These are phyloP conservation scores for Ambrosiella xylebori DNA, from an alignment of 2,329 filamentous ascomycete genomes.

Conservation along the genomic window DNA sequence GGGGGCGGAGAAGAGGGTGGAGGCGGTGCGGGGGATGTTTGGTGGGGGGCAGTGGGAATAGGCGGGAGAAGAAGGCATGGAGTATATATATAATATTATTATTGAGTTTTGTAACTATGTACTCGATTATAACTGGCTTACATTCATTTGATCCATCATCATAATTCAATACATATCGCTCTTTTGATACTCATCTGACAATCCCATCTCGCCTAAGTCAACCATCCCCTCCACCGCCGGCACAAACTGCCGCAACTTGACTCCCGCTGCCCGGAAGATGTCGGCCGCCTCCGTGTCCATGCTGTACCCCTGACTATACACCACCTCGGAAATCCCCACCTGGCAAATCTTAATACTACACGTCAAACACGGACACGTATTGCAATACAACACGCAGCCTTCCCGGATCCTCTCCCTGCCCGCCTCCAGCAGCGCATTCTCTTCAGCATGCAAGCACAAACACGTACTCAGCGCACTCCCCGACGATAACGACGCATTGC, in stretches of 20 bases:
- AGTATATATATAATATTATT: constrained; percentile 1
- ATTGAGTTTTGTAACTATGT: background rate
- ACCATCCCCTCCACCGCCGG: constrained; percentile 49
- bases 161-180: too few species aligned
- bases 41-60: constrained; percentile 38
- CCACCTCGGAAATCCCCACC: constrained; percentile 87
- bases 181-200: too few species aligned
- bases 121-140: background rate
- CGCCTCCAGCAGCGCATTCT: constrained; percentile 89
- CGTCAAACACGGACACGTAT: constrained; percentile 91
- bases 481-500: constrained; percentile 52
- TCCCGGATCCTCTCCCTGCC: constrained; percentile 77
- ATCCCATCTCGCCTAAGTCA: constrained; percentile 37
- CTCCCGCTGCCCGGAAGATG: constrained; percentile 69
- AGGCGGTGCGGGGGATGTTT: constrained; percentile 41
- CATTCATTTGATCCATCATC: background rate
- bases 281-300: constrained; percentile 76
- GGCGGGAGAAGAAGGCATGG: background rate
- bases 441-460: constrained; percentile 92
- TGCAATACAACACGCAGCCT: constrained; percentile 74
- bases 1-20: constrained; percentile 38
- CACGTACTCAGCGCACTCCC: constrained; percentile 58
- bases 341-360: constrained; percentile 98
- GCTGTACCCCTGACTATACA: constrained; percentile 85
- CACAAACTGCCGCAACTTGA: constrained; percentile 64